phyloP scores from a whole-genome alignment of 1,139 yeast species.

The Protomyces inundatus region DNA sequence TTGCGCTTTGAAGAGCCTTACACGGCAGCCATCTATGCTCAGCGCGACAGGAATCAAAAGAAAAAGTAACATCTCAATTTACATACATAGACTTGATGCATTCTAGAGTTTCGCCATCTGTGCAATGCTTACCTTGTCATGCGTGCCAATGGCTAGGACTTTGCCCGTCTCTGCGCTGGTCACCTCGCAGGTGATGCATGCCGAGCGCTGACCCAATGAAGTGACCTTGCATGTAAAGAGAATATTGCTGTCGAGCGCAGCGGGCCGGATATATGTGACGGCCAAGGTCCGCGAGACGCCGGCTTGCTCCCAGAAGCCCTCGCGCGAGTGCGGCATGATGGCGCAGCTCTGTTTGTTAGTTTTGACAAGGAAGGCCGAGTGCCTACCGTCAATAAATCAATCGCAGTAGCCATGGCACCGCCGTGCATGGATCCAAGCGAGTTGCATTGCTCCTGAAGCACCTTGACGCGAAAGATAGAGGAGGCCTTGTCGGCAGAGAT shows the following conservation, averaged over 20 bases:
- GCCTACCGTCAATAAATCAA: slow-evolving; percentile 13
- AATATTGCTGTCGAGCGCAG: not conserved
- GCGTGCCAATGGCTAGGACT: not conserved
- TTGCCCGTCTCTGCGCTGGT: not conserved
- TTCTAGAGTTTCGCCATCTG: not conserved
- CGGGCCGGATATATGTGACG: slow-evolving; percentile 21
- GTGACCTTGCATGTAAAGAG: slow-evolving; percentile 20
- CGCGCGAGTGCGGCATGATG: slow-evolving; percentile 9
- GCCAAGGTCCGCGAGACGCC: slow-evolving; percentile 18
- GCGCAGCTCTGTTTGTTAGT: slow-evolving; percentile 14
- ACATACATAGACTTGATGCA: not conserved
- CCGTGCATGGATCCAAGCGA: slow-evolving; percentile 25
- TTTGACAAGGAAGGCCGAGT: not conserved
- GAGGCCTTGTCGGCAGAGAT: not conserved
- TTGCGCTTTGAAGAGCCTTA: slow-evolving; percentile 55
- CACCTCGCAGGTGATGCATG: slow-evolving; percentile 13
- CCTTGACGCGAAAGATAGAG: slow-evolving; percentile 12
- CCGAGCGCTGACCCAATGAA: slow-evolving; percentile 9
- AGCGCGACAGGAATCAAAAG: slow-evolving; percentile 46
- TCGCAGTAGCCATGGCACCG: slow-evolving; percentile 20
- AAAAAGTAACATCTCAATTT: not conserved
- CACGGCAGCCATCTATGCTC: slow-evolving; percentile 80
- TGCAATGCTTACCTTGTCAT: not conserved
- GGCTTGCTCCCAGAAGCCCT: slow-evolving; percentile 19
- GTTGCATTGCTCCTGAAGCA: slow-evolving; percentile 14